Evolutionary conservation across 2,329 filamentous ascomycete genomes (phyloP), one percentile per base, ranked within the genome.

Genomic region (Coniochaeta prunicola): DNA sequence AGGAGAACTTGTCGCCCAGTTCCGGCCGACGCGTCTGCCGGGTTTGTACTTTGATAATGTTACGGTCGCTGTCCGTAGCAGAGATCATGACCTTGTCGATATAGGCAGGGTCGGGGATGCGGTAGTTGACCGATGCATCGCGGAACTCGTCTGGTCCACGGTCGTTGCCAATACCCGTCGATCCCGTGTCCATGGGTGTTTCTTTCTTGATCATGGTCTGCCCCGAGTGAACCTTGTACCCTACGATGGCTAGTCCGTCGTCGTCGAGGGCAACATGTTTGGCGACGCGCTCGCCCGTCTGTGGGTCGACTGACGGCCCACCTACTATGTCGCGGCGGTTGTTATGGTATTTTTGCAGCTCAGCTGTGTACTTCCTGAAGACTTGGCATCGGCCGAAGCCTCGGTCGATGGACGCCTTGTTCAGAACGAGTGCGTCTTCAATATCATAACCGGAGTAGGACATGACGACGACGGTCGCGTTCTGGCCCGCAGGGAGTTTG

Each of bases 401-500:
- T 67, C 94, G 85, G 67, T 99, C 96, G 60, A 92, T 88, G 0
- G 92, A 97, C 10, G 92, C 92, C 77, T 97, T 97, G 78, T 99
- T 99, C 61, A 99, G 73, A 2, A 99, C 93, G 19, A 99, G 81
- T 10, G 94, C 94, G 80, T 99, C 94, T 79, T 99, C 94, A 66
- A 99, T 99, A 85, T 99, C 94, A 75, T 99, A 99, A 26, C 94
- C 94, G 12, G 93, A 97, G 75, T 94, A 99, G 55, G 92, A 97
- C 94, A 99, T 99, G 75, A 99, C 94, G 6, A 96, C 94, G 28
- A 99, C 94, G 1, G 91, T 96, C 4, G 94, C 96, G 62, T 97
- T 97, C 70, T 99, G 94, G 0, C 94, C 94, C 5, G 94, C 94
- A 0, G 94, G 94, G 15, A 99, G 86, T 71, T 97, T 96, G 74